Evolutionary conservation across 129 eudicot genomes (phyloP).

Genomic region (Mikania micrantha): DNA sequence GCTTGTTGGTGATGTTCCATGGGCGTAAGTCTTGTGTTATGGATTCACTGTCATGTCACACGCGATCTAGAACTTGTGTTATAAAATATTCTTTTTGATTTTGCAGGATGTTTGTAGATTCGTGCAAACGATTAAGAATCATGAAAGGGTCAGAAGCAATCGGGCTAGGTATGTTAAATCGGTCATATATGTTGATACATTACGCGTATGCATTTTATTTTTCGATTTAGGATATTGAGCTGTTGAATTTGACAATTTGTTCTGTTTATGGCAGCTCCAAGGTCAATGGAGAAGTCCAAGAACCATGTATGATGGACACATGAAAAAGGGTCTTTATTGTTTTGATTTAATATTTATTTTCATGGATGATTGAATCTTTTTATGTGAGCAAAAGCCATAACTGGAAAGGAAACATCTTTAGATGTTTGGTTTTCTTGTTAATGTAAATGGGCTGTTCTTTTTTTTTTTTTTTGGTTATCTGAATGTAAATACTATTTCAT

Average conservation of each 20-base stretch:
- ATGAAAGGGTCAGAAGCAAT: conserved; percentile 96
- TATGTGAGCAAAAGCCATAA: conserved; percentile 18
- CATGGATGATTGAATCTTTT: conserved; percentile 11
- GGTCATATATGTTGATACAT: background rate
- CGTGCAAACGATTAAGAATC: conserved; percentile 89
- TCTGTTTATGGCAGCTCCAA: conserved; percentile 55
- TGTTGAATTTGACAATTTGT: background rate
- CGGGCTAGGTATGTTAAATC: conserved; percentile 64
- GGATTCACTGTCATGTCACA: too few species aligned
- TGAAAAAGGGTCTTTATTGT: conserved; percentile 7
- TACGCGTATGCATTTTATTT: conserved; percentile 1
- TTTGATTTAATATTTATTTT: conserved; percentile 9
- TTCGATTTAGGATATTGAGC: background rate
- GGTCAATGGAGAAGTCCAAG: conserved; percentile 56
- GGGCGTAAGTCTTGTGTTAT: conserved; percentile 76
- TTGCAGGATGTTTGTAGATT: conserved; percentile 74
- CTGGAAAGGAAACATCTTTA: conserved; percentile 27
- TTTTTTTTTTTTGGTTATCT: background rate
- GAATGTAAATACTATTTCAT: conserved; percentile 14
- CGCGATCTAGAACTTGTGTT: background rate
- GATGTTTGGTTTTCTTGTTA: conserved; percentile 30
- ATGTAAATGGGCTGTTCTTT: conserved; percentile 14
- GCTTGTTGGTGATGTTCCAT: conserved; percentile 98
- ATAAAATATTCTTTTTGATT: conserved; percentile 5
- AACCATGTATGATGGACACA: conserved; percentile 18